Evolutionary conservation across 208 protist species (phyloP), one percentile per base, ranked within the genome.

Genomic region (Crithidia sp.): DNA sequence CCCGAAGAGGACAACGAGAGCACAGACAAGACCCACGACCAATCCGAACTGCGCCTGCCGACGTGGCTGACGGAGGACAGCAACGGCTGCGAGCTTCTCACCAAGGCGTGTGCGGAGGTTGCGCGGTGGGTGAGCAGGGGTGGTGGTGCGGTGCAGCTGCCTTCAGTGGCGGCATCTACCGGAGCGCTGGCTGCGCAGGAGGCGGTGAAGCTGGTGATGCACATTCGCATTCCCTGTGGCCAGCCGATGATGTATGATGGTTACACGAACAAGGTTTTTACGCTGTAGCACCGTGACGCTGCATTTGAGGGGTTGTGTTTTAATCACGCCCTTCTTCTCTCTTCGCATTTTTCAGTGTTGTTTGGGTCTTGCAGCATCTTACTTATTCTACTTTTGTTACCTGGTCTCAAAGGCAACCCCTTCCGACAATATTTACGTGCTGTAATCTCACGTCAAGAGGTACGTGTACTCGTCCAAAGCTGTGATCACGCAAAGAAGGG

Each of bases 101-200:
- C n/a, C 0, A 66, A 74, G 61, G 57, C 64, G 3, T 83, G 76
- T 41, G 67, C 78, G 63, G 96, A 98, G 82, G 71, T 94, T 37
- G 87, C 84, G 52, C 90, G 97, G 9, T 78, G 71, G 67, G 5
- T 10, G 16, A 13, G 55, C 17, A 47, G 49, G 9, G 16, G 28
- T 88, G 55, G 71, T 61, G 94, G 89, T 10, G 78, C 36, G 2
- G 79, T 63, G 19, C 97, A 99, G 71, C 68, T 99, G 10, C 92
- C 98, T 58, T 91, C 83, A 8, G 84, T 99, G 9, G 86, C 96
- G 2, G 90, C 96, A 8, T 82, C 98, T 7, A 79, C 99, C 13
- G 98, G 98, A 16, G 96, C 98, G 37, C 65, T 99, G 7, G 93
- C 88, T 0, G 90, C 96, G 19, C 98, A 99, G 82, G 98, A 99